phyloP scores from a whole-genome alignment of 2,329 filamentous ascomycete genomes.

The Thielaviopsis populi region DNA sequence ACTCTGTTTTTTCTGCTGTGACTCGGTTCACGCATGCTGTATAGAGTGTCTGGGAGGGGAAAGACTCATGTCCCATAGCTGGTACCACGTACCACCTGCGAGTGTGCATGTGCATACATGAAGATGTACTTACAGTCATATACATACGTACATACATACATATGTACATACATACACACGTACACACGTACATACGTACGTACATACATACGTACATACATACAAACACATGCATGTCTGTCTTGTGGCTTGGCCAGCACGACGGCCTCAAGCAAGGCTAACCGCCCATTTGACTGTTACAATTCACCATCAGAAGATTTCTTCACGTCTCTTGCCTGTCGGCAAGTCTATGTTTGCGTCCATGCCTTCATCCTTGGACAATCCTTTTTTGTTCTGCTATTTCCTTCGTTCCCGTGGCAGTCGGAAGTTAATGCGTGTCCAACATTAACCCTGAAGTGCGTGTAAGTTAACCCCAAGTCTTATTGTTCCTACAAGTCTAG shows the following conservation, averaged over 20 bases:
- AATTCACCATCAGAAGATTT: not conserved
- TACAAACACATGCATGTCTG: no score
- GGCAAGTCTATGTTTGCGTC: not conserved
- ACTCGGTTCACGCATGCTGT: no score
- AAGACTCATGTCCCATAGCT: not conserved
- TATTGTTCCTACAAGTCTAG: no score
- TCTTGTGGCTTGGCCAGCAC: no score
- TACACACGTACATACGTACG: not conserved
- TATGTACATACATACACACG: not conserved
- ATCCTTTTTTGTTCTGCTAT: not conserved
- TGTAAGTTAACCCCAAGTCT: no score
- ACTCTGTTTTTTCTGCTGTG: not conserved
- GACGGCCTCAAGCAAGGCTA: not conserved
- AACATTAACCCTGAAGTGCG: no score
- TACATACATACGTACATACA: not conserved
- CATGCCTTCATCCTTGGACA: not conserved
- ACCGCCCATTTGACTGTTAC: not conserved
- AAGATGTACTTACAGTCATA: no score
- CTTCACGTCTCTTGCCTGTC: not conserved
- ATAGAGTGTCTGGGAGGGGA: no score
- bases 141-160: not conserved
- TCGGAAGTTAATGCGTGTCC: no score
- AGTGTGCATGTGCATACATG: not conserved
- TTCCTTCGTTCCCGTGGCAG: no score
- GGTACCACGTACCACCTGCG: not conserved